These are phyloP conservation scores for Penicillium sp. DNA, from an alignment of 2,329 filamentous ascomycete species.

Conservation along the genomic window DNA sequence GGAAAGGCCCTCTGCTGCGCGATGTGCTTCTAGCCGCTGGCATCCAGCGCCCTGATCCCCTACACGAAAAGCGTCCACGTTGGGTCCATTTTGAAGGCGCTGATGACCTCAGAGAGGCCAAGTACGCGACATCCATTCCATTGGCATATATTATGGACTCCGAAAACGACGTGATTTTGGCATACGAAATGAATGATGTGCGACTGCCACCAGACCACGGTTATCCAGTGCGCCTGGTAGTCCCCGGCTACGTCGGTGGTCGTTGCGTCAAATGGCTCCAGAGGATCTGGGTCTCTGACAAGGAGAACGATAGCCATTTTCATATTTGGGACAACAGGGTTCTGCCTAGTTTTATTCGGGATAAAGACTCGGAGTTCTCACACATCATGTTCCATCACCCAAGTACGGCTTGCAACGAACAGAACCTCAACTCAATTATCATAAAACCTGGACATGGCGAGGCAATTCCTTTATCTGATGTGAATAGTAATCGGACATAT, in stretches of 20 bases:
- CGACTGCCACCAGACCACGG: conserved; percentile 65
- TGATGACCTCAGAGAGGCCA: neutral
- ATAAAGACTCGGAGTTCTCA: neutral
- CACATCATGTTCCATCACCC: neutral
- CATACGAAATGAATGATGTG: conserved; percentile 70
- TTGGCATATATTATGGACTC: neutral
- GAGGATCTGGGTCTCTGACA: neutral
- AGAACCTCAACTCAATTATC: neutral
- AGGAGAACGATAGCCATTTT: neutral
- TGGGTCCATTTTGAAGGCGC: neutral
- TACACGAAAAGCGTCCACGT: neutral
- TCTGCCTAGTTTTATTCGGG: neutral
- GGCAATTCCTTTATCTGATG: no score
- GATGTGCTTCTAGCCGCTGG: neutral
- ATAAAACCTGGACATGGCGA: neutral
- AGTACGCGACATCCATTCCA: neutral
- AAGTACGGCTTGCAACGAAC: neutral
- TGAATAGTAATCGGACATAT: no score
- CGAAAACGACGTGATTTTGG: conserved; percentile 62
- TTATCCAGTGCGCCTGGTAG: conserved; percentile 60
- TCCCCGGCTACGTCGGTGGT: conserved; percentile 66
- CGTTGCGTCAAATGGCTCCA: conserved; percentile 61
- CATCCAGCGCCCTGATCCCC: neutral
- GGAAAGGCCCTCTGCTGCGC: neutral
- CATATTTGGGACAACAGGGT: neutral